These are phyloP conservation scores for Penstemon davidsonii DNA, from an alignment of 257 asterid species.

Conservation along the genomic window DNA sequence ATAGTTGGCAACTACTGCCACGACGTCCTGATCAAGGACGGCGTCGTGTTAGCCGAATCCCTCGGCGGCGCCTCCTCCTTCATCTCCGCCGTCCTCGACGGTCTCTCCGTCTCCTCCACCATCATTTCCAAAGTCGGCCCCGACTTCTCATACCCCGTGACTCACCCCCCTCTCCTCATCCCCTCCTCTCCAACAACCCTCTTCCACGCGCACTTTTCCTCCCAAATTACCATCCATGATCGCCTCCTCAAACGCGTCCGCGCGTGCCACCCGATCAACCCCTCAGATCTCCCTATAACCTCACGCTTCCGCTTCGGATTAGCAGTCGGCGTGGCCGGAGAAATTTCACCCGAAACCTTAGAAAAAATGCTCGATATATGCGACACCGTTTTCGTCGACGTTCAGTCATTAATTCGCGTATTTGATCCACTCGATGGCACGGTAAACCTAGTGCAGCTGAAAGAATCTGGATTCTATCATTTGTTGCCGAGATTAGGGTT, in stretches of 20 bases:
- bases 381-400: slow-evolving; percentile 74
- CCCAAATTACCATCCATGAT: slow-evolving; percentile 65
- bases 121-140: slow-evolving; percentile 72
- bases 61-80: slow-evolving; percentile 96
- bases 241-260: slow-evolving; percentile 69
- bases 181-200: slow-evolving; percentile 57
- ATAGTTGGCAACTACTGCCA: slow-evolving; percentile 95
- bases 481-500: slow-evolving; percentile 62
- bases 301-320: slow-evolving; percentile 63
- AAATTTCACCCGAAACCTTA: slow-evolving; percentile 74
- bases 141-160: slow-evolving; percentile 63
- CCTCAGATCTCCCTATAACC: slow-evolving; percentile 62
- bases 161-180: slow-evolving; percentile 47
- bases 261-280: slow-evolving; percentile 61
- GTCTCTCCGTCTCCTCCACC: slow-evolving; percentile 53
- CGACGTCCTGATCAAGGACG: slow-evolving; percentile 76
- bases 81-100: slow-evolving; percentile 77
- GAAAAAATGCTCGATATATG: slow-evolving; percentile 73
- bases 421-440: slow-evolving; percentile 71
- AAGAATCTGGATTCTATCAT: slow-evolving; percentile 58
- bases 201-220: slow-evolving; percentile 77
- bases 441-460: slow-evolving; percentile 57
- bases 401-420: slow-evolving; percentile 74
- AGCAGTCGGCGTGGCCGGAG: slow-evolving; percentile 96
- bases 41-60: slow-evolving; percentile 59